Conservation (phyloP, 169 alveolate species). For the Prorocentrum cordatum region DNA sequence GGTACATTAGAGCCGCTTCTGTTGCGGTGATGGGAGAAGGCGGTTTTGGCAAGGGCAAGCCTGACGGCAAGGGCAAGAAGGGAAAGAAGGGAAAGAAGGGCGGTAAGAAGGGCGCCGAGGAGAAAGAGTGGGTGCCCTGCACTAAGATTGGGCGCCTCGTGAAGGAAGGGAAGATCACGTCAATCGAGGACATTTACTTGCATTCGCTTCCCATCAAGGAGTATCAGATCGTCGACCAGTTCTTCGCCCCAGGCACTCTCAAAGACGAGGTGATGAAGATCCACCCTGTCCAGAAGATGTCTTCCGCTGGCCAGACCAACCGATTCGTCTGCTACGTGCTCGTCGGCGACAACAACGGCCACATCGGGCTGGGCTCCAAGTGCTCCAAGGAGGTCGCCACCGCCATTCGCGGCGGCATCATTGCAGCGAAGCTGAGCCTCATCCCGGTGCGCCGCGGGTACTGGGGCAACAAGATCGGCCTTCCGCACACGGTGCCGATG, state of each 20-base stretch:
- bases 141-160: conserved; percentile 99
- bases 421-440: conserved; percentile 96
- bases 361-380: conserved; percentile 77
- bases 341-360: conserved; percentile 86
- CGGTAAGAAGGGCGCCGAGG: conserved; percentile 78
- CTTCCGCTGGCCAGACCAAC: conserved; percentile 99
- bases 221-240: conserved; percentile 90
- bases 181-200: conserved; percentile 97
- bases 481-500: conserved; percentile 99
- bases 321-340: conserved; percentile 99
- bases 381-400: conserved; percentile 99
- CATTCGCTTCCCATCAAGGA: conserved; percentile 99
- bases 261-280: conserved; percentile 99
- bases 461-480: conserved; percentile 99
- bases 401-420: conserved; percentile 99
- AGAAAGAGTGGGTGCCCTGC: conserved; percentile 96
- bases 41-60: conserved; percentile 37
- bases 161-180: conserved; percentile 88
- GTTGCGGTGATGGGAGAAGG: no score
- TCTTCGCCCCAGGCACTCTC: conserved; percentile 86
- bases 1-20: no score
- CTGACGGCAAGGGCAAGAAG: conserved; percentile 43
- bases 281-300: conserved; percentile 99
- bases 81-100: conserved; percentile 52
- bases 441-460: conserved; percentile 99